phyloP scores from a whole-genome alignment of 768 basidiomycete genomes.

The Cytidiella melzeri region DNA sequence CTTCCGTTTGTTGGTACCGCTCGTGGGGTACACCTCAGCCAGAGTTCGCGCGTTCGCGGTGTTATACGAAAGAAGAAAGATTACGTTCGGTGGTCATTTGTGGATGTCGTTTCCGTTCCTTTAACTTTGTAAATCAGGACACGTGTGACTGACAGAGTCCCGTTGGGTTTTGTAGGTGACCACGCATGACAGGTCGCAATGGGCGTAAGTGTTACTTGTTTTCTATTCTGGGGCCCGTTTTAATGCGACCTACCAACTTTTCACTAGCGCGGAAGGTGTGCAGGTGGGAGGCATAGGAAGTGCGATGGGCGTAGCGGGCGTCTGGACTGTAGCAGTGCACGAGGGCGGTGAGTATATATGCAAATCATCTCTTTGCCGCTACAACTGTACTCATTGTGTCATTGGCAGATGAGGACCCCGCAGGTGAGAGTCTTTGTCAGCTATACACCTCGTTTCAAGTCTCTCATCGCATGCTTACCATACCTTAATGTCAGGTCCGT shows the following conservation, averaged over 20 bases:
- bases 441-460: too few species aligned
- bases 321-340: slow-evolving; percentile 61
- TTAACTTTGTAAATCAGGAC: neutral
- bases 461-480: too few species aligned
- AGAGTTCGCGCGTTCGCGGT: neutral
- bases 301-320: slow-evolving; percentile 59
- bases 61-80: neutral
- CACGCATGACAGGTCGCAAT: slow-evolving; percentile 49
- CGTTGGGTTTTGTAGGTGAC: slow-evolving; percentile 36
- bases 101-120: neutral
- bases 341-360: slow-evolving; percentile 36
- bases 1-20: slow-evolving; percentile 25
- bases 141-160: neutral
- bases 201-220: slow-evolving; percentile 40
- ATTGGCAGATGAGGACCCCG: slow-evolving; percentile 49
- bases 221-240: neutral
- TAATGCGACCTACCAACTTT: neutral
- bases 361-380: neutral
- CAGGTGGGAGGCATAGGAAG: slow-evolving; percentile 63
- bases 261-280: slow-evolving; percentile 53
- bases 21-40: slow-evolving; percentile 20
- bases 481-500: slow-evolving; percentile 45
- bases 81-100: neutral
- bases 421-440: slow-evolving; percentile 54
- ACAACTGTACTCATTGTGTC: slow-evolving; percentile 1